These are phyloP conservation scores for Hypoxylon sp. DNA, from an alignment of 2,329 filamentous ascomycete genomes.

Conservation along the genomic window DNA sequence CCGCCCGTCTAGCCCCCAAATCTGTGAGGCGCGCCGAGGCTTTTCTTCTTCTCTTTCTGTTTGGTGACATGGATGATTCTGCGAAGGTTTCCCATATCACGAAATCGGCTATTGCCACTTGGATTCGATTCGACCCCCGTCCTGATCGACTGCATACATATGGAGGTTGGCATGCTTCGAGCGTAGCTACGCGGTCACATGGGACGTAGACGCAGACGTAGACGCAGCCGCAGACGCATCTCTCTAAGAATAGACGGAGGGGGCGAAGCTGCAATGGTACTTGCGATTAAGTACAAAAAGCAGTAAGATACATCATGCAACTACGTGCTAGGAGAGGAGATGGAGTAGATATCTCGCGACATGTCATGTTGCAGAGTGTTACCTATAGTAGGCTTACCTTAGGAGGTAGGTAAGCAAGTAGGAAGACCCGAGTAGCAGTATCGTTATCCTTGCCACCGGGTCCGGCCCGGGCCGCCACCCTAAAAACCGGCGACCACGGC, in stretches of 20 bases:
- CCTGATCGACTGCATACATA: not conserved
- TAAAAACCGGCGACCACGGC: not conserved
- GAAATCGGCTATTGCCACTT: not conserved
- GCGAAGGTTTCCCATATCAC: not conserved
- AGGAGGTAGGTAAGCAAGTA: not conserved
- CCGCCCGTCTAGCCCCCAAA: conserved; percentile 38
- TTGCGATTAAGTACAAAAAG: not conserved
- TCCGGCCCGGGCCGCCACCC: conserved; percentile 2
- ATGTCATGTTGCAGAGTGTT: not conserved
- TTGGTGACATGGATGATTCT: not conserved
- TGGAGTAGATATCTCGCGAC: not conserved
- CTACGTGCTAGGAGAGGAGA: not conserved
- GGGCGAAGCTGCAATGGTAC: not conserved
- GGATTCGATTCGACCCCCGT: not conserved
- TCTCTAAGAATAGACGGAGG: not conserved
- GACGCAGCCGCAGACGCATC: no score
- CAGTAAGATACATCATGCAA: conserved; percentile 13
- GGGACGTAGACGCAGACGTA: no score
- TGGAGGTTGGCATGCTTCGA: not conserved
- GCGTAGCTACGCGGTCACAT: not conserved
- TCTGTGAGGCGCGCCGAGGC: not conserved
- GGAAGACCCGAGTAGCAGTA: not conserved
- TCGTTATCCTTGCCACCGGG: not conserved
- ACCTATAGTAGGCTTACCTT: not conserved
- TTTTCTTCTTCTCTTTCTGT: not conserved